phyloP scores from a whole-genome alignment of 495 filamentous ascomycete genomes.

The Pyrenopolyporus hunteri region DNA sequence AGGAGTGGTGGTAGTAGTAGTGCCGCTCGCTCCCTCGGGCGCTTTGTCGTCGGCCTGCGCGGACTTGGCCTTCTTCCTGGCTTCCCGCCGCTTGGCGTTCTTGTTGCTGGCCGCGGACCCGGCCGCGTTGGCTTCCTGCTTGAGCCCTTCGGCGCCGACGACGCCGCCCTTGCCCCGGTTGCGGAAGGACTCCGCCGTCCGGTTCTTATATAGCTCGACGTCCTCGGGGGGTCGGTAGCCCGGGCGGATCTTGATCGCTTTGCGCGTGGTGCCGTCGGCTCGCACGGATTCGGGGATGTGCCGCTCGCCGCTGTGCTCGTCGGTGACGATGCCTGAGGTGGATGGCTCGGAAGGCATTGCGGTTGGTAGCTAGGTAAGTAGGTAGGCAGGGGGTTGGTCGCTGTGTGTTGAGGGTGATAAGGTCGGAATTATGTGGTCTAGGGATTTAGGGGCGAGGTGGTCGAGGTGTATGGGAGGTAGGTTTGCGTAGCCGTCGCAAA shows the following conservation, averaged over 20 bases:
- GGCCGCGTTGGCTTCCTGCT: constrained; percentile 44
- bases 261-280: constrained; percentile 84
- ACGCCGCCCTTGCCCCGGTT: constrained; percentile 75
- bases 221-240: constrained; percentile 96
- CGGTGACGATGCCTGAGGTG: constrained; percentile 76
- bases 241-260: constrained; percentile 89
- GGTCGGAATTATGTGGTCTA: no score
- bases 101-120: constrained; percentile 71
- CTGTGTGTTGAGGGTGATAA: no score
- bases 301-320: constrained; percentile 73
- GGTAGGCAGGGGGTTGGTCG: no score
- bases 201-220: constrained; percentile 94
- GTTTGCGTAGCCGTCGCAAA: no score
- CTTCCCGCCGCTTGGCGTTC: constrained; percentile 92
- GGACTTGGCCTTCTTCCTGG: constrained; percentile 84
- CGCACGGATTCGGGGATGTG: constrained; percentile 87
- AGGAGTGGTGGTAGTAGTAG: no score
- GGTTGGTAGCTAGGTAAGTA: background rate
- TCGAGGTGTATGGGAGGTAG: no score
- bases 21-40: constrained; percentile 37
- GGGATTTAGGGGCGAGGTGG: no score
- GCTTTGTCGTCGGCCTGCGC: constrained; percentile 44
- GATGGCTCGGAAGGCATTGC: constrained; percentile 57
- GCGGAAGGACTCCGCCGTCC: constrained; percentile 84
- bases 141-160: constrained; percentile 74